phyloP scores from a whole-genome alignment of 352 stramenopile genomes.

The Pilasporangium apinafurcum region DNA sequence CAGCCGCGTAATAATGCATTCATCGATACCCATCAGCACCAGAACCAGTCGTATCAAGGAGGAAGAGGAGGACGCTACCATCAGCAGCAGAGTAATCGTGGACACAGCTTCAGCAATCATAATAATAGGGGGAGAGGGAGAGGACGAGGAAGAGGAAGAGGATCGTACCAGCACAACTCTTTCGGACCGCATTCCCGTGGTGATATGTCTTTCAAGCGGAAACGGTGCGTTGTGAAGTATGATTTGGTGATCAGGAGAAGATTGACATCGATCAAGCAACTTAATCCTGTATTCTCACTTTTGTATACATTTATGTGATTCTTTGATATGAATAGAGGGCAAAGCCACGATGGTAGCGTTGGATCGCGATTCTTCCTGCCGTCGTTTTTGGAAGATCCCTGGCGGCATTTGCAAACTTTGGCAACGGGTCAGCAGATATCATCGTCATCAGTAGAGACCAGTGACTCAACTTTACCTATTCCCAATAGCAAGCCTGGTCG shows the following conservation, averaged over 20 bases:
- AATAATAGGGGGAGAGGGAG: too few relatives aligned
- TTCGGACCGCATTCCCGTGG: too few relatives aligned
- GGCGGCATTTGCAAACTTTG: constrained; percentile 25
- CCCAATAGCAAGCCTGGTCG: constrained; percentile 16
- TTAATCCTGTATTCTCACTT: too few relatives aligned
- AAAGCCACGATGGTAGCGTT: constrained; percentile 33
- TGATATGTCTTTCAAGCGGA: constrained; percentile 58
- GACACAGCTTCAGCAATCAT: too few relatives aligned
- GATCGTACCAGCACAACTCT: too few relatives aligned
- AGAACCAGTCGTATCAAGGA: constrained; percentile 3
- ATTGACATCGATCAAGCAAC: too few relatives aligned
- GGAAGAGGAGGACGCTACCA: constrained; percentile 2
- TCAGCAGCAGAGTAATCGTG: too few relatives aligned
- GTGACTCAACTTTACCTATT: background rate
- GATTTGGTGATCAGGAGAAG: background rate
- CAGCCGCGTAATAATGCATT: too few relatives aligned
- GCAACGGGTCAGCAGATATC: background rate
- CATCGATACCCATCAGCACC: too few relatives aligned
- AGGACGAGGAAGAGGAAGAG: too few relatives aligned
- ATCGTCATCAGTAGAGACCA: constrained; percentile 8
- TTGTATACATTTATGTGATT: background rate
- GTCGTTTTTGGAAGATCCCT: constrained; percentile 66
- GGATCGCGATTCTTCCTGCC: constrained; percentile 50
- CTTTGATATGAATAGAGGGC: constrained; percentile 13
- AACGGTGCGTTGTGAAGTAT: constrained; percentile 13